Base-by-base conservation (phyloP, 2,329 filamentous ascomycete genomes). In the Cytospora chrysosperma region DNA sequence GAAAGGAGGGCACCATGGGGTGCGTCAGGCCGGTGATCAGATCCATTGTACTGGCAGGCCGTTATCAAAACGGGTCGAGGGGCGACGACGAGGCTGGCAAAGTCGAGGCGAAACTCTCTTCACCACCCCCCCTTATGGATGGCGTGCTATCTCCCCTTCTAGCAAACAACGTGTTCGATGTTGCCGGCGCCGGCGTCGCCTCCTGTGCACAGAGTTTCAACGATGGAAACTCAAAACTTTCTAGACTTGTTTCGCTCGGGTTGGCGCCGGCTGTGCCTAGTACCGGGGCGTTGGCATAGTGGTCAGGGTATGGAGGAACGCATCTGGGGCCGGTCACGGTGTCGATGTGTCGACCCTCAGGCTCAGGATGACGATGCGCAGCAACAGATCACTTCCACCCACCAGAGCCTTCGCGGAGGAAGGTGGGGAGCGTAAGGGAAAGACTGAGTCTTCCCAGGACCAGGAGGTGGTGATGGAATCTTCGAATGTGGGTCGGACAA, bases 401-500 rank as follows among this genome's bases (percentile, higher is more conserved):
- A 37, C 52, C 52, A 34, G 32, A 52, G 37, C 58, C 58, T 49
- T 60, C 30, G 30, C 62, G 30, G 56, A 56, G 37, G 61, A 63
- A 64, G 64, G 64, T 59, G 64, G 64, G 61, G 64, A 54, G 58
- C 32, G 24, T 43, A 34, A 37, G 54, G 34, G 49, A 40, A 52
- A 30, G 57, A 56, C 26, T 8, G 43, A 52, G 24, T 21, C 40
- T 54, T 60, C 26, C n/a, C n/a, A n/a, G n/a, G n/a, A n/a, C 40
- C 30, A 60, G 52, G 56, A 55, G 57, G 53, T 54, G 30, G 30
- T 58, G 57, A 65, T 65, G 64, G 57, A 61, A 64, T 64, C 61
- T 63, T 66, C 49, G 61, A 61, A 60, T 61, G 64, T 65, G 61
- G 61, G 58, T 61, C 60, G 55, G 49, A 47, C 34, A 52, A 37